These are phyloP conservation scores for Trichophyton simii DNA, from an alignment of 2,329 filamentous ascomycete genomes.

Conservation along the genomic window DNA sequence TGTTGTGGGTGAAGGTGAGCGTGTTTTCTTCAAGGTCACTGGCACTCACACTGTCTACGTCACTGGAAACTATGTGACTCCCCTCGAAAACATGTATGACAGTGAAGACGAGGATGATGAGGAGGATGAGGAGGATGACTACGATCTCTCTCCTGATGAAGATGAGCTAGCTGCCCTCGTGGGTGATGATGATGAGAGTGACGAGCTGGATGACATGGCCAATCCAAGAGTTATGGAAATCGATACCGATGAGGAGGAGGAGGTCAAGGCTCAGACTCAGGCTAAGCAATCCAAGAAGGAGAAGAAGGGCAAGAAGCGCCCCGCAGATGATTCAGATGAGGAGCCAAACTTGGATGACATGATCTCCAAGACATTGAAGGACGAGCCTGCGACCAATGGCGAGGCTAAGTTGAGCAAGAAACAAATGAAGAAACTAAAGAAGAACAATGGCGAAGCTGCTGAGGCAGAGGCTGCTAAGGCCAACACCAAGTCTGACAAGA, in stretches of 20 bases:
- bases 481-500: constrained; percentile 63
- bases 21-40: constrained; percentile 79
- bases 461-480: constrained; percentile 38
- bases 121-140: constrained; percentile 56
- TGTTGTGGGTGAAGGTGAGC: constrained; percentile 76
- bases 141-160: constrained; percentile 68
- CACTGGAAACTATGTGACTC: constrained; percentile 89
- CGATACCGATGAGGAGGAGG: constrained; percentile 66
- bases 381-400: constrained; percentile 26
- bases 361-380: constrained; percentile 59
- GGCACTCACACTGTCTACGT: constrained; percentile 85
- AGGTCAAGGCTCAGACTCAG: constrained; percentile 55
- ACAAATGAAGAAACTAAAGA: constrained; percentile 96
- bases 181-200: constrained; percentile 50
- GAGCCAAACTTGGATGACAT: constrained; percentile 63
- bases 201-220: constrained; percentile 65
- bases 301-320: constrained; percentile 75
- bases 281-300: constrained; percentile 42
- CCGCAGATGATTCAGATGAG: constrained; percentile 59
- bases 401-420: constrained; percentile 83
- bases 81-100: constrained; percentile 39
- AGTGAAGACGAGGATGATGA: constrained; percentile 28
- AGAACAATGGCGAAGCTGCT: constrained; percentile 87
- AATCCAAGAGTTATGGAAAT: constrained; percentile 76
- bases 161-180: constrained; percentile 53